Base-by-base conservation (phyloP, 768 basidiomycete species). In the Tricholoma furcatifolium region DNA sequence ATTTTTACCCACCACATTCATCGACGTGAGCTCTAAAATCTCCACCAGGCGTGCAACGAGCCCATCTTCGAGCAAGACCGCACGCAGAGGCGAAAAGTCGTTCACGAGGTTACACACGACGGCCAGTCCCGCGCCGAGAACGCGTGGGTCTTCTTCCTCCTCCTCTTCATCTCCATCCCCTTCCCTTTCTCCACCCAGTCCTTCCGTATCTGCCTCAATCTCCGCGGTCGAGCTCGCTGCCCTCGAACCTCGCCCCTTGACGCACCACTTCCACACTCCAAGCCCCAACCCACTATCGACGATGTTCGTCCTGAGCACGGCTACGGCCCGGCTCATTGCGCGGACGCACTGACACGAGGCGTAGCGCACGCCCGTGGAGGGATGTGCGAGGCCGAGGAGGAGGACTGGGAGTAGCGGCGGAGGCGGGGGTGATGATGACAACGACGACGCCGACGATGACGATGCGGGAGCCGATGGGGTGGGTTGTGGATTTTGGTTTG, bases 311-410 rank as follows among this genome's bases (percentile, higher is more conserved):
- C 92, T 74, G 27, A 95, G 73, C 9, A 93, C 87, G 0, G 84
- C 80, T 2, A 95, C 85, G 7, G 85, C 85, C 20, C 96, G 80
- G 36, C 84, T 84, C 35, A 98, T 74, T 0, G 89, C 88, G 14
- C 94, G 76, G 1, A 92, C 78, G 58, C 88, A 88, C 60, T 96
- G 94, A 61, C 91, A 93, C 0, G 91, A 89, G 0, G 91, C 91
- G 41, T 89, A 91, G 6, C 93, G 82, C 3, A 95, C 86, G 1
- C 89, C 91, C 14, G 84, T 74, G 51, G 86, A 80, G 0, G 74
- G 77, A 49, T 91, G 85, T 0, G 74, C 57, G 7, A 94, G 75
- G 11, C 80, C 79, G 2, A 66, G 62, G 51, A 81, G 75, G 30
- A 92, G 66, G 21, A 77, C 30, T 1, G 67, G 63, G 20, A 69